A percentile compares a stretch with the other conserved stretches of the same genome.
phyloP scores from a whole-genome alignment of 2,329 filamentous ascomycete genomes.

The Stagonosporopsis cucurbitacearum region DNA sequence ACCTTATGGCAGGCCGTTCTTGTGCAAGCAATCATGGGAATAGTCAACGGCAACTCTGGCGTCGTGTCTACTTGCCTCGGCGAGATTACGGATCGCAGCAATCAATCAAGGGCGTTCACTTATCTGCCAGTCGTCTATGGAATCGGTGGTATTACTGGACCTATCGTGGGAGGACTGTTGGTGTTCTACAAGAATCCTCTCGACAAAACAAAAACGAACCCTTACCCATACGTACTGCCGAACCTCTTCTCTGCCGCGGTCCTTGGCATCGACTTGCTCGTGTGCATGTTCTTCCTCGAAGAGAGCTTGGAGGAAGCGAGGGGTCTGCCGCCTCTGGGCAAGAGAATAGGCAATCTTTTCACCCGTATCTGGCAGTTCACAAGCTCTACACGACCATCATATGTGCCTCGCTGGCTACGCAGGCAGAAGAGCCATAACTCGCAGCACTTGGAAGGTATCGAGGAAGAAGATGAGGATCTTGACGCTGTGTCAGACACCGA shows the following conservation, averaged over 20 bases:
- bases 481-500: conserved; percentile 52
- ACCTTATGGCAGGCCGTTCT: conserved; percentile 83
- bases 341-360: conserved; percentile 66
- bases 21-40: conserved; percentile 88
- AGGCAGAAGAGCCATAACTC: conserved; percentile 37
- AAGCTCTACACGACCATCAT: conserved; percentile 64
- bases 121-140: conserved; percentile 97
- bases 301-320: conserved; percentile 79
- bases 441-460: conserved; percentile 44
- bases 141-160: conserved; percentile 89
- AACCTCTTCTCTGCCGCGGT: conserved; percentile 80
- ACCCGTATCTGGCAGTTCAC: conserved; percentile 74
- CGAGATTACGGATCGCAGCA: conserved; percentile 92
- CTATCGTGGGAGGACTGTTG: conserved; percentile 85
- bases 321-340: conserved; percentile 65
- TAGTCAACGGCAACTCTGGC: conserved; percentile 93
- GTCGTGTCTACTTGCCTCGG: conserved; percentile 93
- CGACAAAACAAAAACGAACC: conserved; percentile 57
- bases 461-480: conserved; percentile 50
- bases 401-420: conserved; percentile 55
- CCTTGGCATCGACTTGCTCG: conserved; percentile 72
- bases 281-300: conserved; percentile 81
- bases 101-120: conserved; percentile 91
- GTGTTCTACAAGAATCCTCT: conserved; percentile 69
- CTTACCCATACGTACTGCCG: conserved; percentile 83